Evolutionary conservation across 192 early-diverging fungal genomes (phyloP).

Genomic region (Dimargaris xerosporica): DNA sequence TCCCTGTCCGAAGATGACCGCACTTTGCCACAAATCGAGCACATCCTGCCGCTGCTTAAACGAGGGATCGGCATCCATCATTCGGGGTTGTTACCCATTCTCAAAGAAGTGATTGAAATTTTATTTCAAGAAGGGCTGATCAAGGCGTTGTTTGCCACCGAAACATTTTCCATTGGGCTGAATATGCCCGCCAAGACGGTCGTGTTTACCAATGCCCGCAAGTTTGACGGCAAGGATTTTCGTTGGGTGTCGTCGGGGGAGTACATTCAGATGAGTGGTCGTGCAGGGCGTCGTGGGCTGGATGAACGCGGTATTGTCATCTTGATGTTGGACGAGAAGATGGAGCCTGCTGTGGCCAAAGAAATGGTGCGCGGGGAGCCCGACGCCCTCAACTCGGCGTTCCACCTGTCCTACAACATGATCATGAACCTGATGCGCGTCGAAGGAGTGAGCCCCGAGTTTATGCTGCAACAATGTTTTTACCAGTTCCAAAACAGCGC

Average conservation of each 20-base stretch:
- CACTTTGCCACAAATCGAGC: conserved; percentile 76
- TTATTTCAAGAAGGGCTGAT: conserved; percentile 93
- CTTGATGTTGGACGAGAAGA: conserved; percentile 90
- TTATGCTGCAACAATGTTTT: conserved; percentile 82
- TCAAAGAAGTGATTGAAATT: conserved; percentile 96
- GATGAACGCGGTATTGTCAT: conserved; percentile 97
- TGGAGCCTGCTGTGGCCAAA: conserved; percentile 83
- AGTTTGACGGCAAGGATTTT: conserved; percentile 79
- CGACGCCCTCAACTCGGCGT: conserved; percentile 81
- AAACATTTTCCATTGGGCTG: conserved; percentile 96
- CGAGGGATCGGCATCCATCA: conserved; percentile 97
- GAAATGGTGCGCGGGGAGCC: conserved; percentile 80
- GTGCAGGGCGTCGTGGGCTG: conserved; percentile 90
- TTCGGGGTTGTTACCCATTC: conserved; percentile 83
- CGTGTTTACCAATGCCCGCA: conserved; percentile 83
- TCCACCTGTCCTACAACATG: conserved; percentile 95
- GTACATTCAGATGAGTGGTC: conserved; percentile 99
- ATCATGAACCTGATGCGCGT: conserved; percentile 88
- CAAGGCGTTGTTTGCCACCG: conserved; percentile 97
- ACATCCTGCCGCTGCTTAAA: conserved; percentile 76
- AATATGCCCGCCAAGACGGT: conserved; percentile 99
- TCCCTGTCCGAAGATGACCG: conserved; percentile 81
- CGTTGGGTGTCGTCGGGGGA: conserved; percentile 83
- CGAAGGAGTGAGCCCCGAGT: conserved; percentile 85
- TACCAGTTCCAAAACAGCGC: conserved; percentile 83